Evolutionary conservation across 345 rosid genomes (phyloP).

Genomic region (Eucalyptus brandiana): DNA sequence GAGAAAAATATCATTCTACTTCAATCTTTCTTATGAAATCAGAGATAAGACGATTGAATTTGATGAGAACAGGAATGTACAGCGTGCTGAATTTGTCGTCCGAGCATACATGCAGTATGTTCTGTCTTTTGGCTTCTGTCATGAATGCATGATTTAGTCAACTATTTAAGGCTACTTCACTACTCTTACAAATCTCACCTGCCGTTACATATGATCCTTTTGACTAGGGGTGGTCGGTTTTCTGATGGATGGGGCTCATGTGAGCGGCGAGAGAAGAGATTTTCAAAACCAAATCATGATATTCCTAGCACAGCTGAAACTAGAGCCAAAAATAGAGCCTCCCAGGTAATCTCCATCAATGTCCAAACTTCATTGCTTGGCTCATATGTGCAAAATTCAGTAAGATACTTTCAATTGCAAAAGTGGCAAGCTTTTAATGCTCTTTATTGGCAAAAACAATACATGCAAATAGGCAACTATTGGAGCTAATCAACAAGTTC

Average conservation of each 20-base stretch:
- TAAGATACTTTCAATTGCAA: background rate
- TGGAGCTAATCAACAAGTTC: background rate
- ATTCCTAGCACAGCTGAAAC: slow-evolving; percentile 94
- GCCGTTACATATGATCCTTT: background rate
- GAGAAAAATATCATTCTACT: slow-evolving; percentile 94
- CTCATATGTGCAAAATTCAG: background rate
- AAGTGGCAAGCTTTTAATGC: background rate
- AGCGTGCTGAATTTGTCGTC: slow-evolving; percentile 82
- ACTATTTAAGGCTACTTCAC: background rate
- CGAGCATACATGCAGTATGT: slow-evolving; percentile 89
- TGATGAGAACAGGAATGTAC: slow-evolving; percentile 82
- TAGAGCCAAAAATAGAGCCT: slow-evolving; percentile 89
- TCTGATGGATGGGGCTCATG: slow-evolving; percentile 98
- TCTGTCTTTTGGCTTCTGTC: background rate
- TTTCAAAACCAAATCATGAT: slow-evolving; percentile 79
- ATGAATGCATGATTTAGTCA: background rate
- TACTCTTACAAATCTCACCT: background rate
- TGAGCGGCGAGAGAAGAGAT: slow-evolving; percentile 80
- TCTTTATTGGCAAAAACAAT: background rate
- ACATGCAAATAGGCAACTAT: background rate
- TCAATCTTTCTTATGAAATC: slow-evolving; percentile 84
- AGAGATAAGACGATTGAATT: slow-evolving; percentile 83
- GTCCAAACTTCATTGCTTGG: background rate
- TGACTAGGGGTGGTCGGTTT: slow-evolving; percentile 59
- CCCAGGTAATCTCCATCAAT: slow-evolving; percentile 38